Base-by-base conservation (phyloP, 768 basidiomycete species). In the Suillus decipiens region DNA sequence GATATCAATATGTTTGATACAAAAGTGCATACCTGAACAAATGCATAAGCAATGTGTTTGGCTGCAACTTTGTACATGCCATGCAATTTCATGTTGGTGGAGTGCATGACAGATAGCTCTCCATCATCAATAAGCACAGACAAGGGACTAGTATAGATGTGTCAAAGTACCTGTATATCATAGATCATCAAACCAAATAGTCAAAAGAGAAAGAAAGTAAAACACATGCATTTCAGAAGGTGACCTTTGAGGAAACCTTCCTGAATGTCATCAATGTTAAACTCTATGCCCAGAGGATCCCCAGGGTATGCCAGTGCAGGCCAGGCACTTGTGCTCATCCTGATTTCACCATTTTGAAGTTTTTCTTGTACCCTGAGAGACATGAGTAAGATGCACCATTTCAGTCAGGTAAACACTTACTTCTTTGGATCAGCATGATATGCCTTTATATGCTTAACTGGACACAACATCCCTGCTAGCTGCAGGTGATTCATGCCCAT, bases 291-390 rank as follows among this genome's bases (percentile, higher is more conserved):
- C 9, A 9, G 43, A 19, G 43, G 43, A 45, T 45, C n/a, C 8
- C 43, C n/a, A 45, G 43, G 43, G 43, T 45, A 45, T 45, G 43
- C 43, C n/a, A 45, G 37, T n/a, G 43, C n/a, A 45, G 43, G 43
- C 43, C n/a, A 45, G 43, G 43, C 9, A n/a, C 43, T n/a, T n/a
- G 19, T 3, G 1, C 3, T 45, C 43, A 45, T 45, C 9, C 9
- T 45, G 43, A 45, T 45, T n/a, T 45, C 19, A n/a, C 43, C 10
- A 4, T n/a, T 45, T 45, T 45, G 43, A 45, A 45, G 43, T 19
- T 45, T 7, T 45, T 45, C n/a, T 11, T 37, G 37, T 37, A 37
- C 37, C 43, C 43, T 45, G 43, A 9, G n/a, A 45, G 43, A n/a
- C 19, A 0, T 45, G 19, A 45, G 8, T n/a, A 45, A 45, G 43